Percentiles rank a stretch among this genome's conserved stretches.
phyloP scores from a whole-genome alignment of 2,329 filamentous ascomycete genomes.

The Bipolaris zeicola region DNA sequence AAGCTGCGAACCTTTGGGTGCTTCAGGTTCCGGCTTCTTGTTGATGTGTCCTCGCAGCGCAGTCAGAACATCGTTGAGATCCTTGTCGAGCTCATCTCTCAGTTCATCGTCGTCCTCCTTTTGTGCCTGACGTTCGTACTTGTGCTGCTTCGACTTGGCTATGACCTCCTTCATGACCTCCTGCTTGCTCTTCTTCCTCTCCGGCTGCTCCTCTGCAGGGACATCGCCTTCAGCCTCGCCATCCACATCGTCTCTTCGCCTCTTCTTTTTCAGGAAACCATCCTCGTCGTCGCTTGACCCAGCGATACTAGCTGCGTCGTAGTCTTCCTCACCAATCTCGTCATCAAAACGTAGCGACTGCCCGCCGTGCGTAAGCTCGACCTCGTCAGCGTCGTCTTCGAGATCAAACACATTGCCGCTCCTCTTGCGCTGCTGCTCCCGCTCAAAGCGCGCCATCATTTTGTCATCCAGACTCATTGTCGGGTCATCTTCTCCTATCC shows the following conservation, averaged over 20 bases:
- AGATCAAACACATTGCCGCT: conserved; percentile 85
- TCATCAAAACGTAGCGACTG: conserved; percentile 70
- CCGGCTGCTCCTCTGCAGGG: conserved; percentile 63
- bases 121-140: conserved; percentile 87
- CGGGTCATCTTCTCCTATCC: conserved; percentile 95
- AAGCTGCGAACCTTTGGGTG: conserved; percentile 47
- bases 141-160: conserved; percentile 93
- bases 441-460: conserved; percentile 86
- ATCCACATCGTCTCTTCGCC: conserved; percentile 55
- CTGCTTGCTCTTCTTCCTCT: conserved; percentile 90
- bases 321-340: conserved; percentile 67
- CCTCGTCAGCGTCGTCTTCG: conserved; percentile 76
- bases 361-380: conserved; percentile 82
- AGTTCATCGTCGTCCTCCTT: conserved; percentile 95
- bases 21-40: conserved; percentile 53
- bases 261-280: conserved; percentile 50
- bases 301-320: conserved; percentile 75
- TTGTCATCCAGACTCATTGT: conserved; percentile 92
- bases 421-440: conserved; percentile 82
- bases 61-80: conserved; percentile 74
- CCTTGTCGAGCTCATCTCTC: conserved; percentile 81
- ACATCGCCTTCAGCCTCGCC: conserved; percentile 46
- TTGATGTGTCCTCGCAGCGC: conserved; percentile 67
- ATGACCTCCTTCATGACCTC: conserved; percentile 99
- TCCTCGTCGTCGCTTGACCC: conserved; percentile 51